phyloP scores from a whole-genome alignment of 108 stramenopile genomes.

The Fragilaria crotonensis region DNA sequence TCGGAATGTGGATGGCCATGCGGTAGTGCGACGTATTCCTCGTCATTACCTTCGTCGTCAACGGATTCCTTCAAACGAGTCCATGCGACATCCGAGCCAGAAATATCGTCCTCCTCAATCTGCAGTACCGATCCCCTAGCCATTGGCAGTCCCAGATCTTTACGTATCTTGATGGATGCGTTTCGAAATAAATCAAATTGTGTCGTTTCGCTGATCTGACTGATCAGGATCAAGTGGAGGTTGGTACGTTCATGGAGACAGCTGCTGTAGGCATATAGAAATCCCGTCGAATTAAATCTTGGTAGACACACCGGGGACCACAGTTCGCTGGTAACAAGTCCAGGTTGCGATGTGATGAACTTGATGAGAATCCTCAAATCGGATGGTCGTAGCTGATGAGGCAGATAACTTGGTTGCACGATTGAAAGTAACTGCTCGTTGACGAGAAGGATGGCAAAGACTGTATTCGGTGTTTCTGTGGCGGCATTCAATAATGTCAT shows the following conservation, averaged over 20 bases:
- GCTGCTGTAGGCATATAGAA: constrained; percentile 60
- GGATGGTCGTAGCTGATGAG: constrained; percentile 54
- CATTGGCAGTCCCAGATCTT: constrained; percentile 31
- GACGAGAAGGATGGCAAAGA: constrained; percentile 56
- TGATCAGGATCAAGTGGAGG: constrained; percentile 47
- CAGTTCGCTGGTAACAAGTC: constrained; percentile 48
- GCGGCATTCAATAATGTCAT: constrained; percentile 17
- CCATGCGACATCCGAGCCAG: constrained; percentile 30
- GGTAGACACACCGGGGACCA: constrained; percentile 83
- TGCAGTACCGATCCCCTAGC: constrained; percentile 1
- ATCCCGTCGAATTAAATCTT: constrained; percentile 63
- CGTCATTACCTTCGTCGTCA: constrained; percentile 28
- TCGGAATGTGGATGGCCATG: not conserved
- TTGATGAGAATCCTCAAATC: constrained; percentile 65
- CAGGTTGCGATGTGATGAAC: constrained; percentile 48
- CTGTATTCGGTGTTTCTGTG: constrained; percentile 18
- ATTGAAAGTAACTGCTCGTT: constrained; percentile 48
- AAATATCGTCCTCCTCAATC: constrained; percentile 7
- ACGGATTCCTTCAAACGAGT: constrained; percentile 12
- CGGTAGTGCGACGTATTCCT: constrained; percentile 5
- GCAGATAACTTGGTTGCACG: constrained; percentile 51
- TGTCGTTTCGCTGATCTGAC: constrained; percentile 47
- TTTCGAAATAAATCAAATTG: constrained; percentile 60
- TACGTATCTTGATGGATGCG: constrained; percentile 30
- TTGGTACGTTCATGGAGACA: constrained; percentile 50